Percentiles rank a stretch among this genome's conserved stretches.
These are phyloP conservation scores for Meyerozyma athensensis DNA, from an alignment of 1,139 yeast species.

Conservation along the genomic window DNA sequence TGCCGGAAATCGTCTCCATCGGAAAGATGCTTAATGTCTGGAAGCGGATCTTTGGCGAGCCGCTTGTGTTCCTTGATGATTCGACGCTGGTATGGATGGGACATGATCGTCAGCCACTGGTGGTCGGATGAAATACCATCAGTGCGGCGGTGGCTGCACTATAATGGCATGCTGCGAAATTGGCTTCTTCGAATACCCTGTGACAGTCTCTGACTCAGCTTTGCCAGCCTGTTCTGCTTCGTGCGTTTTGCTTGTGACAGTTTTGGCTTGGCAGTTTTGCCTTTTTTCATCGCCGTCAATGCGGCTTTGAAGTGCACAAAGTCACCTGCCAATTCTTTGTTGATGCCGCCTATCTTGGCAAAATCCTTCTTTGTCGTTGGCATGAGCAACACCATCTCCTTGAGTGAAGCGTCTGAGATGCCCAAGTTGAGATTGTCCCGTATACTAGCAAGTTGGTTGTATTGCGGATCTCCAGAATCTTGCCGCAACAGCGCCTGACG, in stretches of 20 bases:
- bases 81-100: slow-evolving; percentile 30
- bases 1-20: slow-evolving; percentile 20
- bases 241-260: not conserved
- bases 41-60: slow-evolving; percentile 17
- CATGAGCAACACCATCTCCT: slow-evolving; percentile 50
- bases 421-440: slow-evolving; percentile 41
- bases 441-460: slow-evolving; percentile 38
- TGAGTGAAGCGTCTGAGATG: slow-evolving; percentile 46
- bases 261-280: not conserved
- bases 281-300: slow-evolving; percentile 14
- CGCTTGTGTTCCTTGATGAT: slow-evolving; percentile 38
- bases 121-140: not conserved
- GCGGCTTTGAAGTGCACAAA: slow-evolving; percentile 45
- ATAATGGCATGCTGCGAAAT: not conserved
- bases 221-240: not conserved
- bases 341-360: slow-evolving; percentile 35
- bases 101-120: slow-evolving; percentile 1
- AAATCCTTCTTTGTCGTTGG: slow-evolving; percentile 55
- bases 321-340: slow-evolving; percentile 34
- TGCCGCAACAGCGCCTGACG: slow-evolving; percentile 13
- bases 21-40: slow-evolving; percentile 26
- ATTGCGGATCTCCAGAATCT: slow-evolving; percentile 13
- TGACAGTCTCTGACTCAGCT: not conserved
- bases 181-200: not conserved
- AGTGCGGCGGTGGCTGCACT: not conserved